phyloP scores from a whole-genome alignment of 2,329 filamentous ascomycete genomes.

The Drechslera avenae region DNA sequence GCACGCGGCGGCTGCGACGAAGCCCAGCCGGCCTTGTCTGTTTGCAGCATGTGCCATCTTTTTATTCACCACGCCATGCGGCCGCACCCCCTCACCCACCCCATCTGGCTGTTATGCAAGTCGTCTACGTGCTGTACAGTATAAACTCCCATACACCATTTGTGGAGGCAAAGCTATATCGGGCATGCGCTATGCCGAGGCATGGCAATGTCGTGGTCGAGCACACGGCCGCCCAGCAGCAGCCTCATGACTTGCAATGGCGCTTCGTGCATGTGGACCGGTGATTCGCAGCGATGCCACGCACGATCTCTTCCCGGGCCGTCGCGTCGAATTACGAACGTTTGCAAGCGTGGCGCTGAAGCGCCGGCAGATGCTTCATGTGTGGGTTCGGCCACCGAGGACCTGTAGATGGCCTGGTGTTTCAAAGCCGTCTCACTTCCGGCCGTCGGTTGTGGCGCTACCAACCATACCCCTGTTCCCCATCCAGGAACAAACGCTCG shows the following conservation, averaged over 20 bases:
- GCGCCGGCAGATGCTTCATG: slow-evolving; percentile 30
- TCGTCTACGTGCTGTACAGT: too few species aligned
- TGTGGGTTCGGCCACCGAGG: slow-evolving; percentile 28
- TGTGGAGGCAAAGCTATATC: slow-evolving; percentile 2
- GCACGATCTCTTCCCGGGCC: slow-evolving; percentile 31
- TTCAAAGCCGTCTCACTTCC: slow-evolving; percentile 30
- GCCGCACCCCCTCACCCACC: too few species aligned
- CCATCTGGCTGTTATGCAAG: not conserved
- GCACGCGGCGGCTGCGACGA: not conserved
- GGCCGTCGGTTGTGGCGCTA: slow-evolving; percentile 35
- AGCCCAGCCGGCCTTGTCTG: not conserved
- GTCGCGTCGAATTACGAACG: slow-evolving; percentile 31
- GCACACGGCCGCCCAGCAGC: slow-evolving; percentile 5
- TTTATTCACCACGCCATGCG: not conserved
- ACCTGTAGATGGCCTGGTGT: slow-evolving; percentile 19
- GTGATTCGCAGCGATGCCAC: slow-evolving; percentile 23
- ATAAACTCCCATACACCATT: not conserved
- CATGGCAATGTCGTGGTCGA: slow-evolving; percentile 9
- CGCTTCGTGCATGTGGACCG: slow-evolving; percentile 6
- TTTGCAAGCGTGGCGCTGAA: slow-evolving; percentile 31
- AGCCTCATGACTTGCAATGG: slow-evolving; percentile 10
- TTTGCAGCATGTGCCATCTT: not conserved
- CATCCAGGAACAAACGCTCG: slow-evolving; percentile 35
- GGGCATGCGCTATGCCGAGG: slow-evolving; percentile 3
- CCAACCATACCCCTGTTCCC: slow-evolving; percentile 24